Evolutionary conservation across 2,329 filamentous ascomycete genomes (phyloP).

Genomic region (Orbilia blumenaviensis): DNA sequence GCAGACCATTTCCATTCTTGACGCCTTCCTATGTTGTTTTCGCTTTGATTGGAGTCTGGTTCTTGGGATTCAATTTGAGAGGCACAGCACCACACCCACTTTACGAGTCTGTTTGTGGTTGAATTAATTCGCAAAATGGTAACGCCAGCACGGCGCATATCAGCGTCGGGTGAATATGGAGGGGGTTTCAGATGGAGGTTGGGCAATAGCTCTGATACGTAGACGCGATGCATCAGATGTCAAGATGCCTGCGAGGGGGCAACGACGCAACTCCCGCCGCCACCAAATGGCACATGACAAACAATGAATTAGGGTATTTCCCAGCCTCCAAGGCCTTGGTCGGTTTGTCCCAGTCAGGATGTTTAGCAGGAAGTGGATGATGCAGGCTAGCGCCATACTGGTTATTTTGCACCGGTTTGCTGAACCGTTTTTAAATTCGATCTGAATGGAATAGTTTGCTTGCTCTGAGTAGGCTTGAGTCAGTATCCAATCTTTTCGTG

Average conservation of each 20-base stretch:
- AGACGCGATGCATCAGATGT: constrained; percentile 22
- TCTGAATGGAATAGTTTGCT: neutral
- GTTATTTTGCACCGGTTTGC: neutral
- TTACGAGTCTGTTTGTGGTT: constrained; percentile 1
- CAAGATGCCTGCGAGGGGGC: neutral
- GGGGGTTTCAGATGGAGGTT: constrained; percentile 3
- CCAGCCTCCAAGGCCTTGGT: constrained; percentile 14
- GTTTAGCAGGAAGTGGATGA: neutral
- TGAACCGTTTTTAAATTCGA: neutral
- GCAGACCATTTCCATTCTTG: constrained; percentile 14
- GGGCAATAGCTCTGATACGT: constrained; percentile 25
- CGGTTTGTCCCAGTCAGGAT: neutral
- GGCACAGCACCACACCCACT: neutral
- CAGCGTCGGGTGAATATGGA: neutral
- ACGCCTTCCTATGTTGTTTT: constrained; percentile 39
- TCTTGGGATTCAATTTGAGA: constrained; percentile 31
- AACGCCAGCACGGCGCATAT: constrained; percentile 6
- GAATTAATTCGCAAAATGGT: constrained; percentile 2
- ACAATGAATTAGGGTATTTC: neutral
- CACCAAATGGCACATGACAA: constrained; percentile 32
- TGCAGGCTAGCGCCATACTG: neutral
- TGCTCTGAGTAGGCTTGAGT: neutral
- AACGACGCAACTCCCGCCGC: constrained; percentile 32
- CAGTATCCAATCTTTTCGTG: neutral
- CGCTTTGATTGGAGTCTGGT: constrained; percentile 25